Conservation (phyloP, 108 stramenopile species). For the Fragilariopsis cylindrus region DNA sequence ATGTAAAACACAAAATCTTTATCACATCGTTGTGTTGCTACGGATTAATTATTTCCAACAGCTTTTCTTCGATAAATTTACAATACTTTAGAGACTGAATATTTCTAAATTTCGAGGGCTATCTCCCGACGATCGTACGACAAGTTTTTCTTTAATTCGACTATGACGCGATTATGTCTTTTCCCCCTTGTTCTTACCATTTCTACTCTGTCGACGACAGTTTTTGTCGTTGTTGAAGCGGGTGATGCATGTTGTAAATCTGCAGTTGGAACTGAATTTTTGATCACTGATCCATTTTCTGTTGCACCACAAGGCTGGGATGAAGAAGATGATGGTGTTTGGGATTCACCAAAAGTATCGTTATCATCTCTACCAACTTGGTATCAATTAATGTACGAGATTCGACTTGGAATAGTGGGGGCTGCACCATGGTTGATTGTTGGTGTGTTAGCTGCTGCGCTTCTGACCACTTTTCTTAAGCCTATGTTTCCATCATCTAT, state of each 20-base stretch:
- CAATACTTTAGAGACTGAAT: too few relatives aligned
- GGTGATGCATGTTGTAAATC: slow-evolving; percentile 14
- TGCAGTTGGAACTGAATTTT: background rate
- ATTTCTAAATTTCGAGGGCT: too few relatives aligned
- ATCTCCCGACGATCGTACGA: too few relatives aligned
- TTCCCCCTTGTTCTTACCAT: background rate
- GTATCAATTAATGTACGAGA: slow-evolving; percentile 6
- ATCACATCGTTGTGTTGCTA: too few relatives aligned
- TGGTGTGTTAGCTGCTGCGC: slow-evolving; percentile 14
- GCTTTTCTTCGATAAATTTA: too few relatives aligned
- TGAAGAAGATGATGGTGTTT: slow-evolving; percentile 38
- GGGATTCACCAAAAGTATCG: slow-evolving; percentile 17
- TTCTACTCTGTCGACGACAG: background rate
- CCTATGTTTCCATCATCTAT: background rate
- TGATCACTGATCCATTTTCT: slow-evolving; percentile 10
- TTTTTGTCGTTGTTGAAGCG: background rate
- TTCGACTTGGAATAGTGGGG: slow-evolving; percentile 6
- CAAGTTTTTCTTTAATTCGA: too few relatives aligned
- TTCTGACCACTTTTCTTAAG: slow-evolving; percentile 12
- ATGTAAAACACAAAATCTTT: too few relatives aligned
- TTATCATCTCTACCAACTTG: background rate
- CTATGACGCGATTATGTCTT: too few relatives aligned
- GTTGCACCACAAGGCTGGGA: slow-evolving; percentile 23
- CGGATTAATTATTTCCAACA: too few relatives aligned
- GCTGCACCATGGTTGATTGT: slow-evolving; percentile 23